A percentile compares a stretch with the other conserved stretches of the same genome.
Evolutionary conservation across 495 filamentous ascomycete genomes (phyloP).

Genomic region (Talaromyces ruber): DNA sequence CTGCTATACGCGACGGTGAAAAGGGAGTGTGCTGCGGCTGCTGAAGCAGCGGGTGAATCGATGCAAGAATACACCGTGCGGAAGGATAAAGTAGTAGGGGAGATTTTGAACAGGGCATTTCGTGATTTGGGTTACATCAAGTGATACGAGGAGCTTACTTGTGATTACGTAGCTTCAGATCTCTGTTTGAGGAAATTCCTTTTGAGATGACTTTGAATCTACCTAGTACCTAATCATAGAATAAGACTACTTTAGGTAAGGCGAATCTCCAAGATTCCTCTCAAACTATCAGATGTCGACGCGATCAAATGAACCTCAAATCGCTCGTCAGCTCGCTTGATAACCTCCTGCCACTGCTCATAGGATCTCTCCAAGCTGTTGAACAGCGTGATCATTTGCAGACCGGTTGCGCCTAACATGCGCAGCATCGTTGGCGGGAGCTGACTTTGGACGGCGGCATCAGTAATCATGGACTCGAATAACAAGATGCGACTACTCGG

Average conservation of each 20-base stretch:
- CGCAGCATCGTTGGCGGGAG: neutral
- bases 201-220: too few relatives aligned
- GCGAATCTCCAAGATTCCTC: neutral
- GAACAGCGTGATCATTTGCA: neutral
- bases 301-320: neutral
- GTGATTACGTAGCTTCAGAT: too few relatives aligned
- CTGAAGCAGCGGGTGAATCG: slow-evolving; percentile 21
- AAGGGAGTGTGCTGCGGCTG: slow-evolving; percentile 20
- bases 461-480: neutral
- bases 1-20: slow-evolving; percentile 30
- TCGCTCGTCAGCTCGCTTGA: neutral
- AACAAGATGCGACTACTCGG: slow-evolving; percentile 1
- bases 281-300: neutral
- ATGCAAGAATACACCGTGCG: slow-evolving; percentile 29
- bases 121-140: slow-evolving; percentile 19
- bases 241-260: too few relatives aligned
- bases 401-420: neutral
- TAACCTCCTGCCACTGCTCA: neutral
- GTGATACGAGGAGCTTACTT: neutral
- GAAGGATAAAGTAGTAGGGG: slow-evolving; percentile 29
- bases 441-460: neutral
- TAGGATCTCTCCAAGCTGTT: neutral
- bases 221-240: too few relatives aligned
- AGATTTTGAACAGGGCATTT: slow-evolving; percentile 32
- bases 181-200: too few relatives aligned